Percentiles rank a stretch among this genome's conserved stretches.
phyloP scores from a whole-genome alignment of 495 filamentous ascomycete genomes.

The Neurospora sp. region DNA sequence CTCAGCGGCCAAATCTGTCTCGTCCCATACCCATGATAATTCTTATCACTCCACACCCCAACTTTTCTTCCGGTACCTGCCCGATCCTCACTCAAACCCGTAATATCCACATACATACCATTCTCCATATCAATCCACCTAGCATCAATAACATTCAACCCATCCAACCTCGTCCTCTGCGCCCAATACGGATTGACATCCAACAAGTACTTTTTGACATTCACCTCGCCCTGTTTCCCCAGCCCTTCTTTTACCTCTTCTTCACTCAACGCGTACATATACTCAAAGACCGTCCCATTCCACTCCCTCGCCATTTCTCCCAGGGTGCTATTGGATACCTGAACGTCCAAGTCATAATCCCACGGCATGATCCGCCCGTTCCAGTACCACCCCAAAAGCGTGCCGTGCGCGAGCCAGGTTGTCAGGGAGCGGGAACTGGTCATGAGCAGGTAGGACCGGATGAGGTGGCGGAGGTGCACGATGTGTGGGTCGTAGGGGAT shows the following conservation, averaged over 20 bases:
- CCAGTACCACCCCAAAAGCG: constrained; percentile 88
- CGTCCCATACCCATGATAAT: constrained; percentile 61
- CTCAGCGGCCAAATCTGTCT: constrained; percentile 71
- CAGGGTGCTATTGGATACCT: constrained; percentile 57
- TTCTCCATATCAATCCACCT: constrained; percentile 71
- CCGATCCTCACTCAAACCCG: constrained; percentile 63
- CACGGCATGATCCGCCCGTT: constrained; percentile 76
- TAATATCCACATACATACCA: constrained; percentile 82
- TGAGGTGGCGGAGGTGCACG: constrained; percentile 54
- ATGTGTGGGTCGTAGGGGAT: constrained; percentile 56
- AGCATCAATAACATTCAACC: constrained; percentile 75
- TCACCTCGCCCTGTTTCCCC: not conserved
- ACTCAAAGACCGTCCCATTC: constrained; percentile 53
- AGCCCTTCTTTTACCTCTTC: not conserved
- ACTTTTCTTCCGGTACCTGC: constrained; percentile 20
- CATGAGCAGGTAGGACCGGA: constrained; percentile 55
- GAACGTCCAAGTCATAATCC: constrained; percentile 84
- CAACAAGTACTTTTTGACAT: constrained; percentile 47
- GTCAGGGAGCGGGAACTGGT: constrained; percentile 54
- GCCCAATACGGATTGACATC: constrained; percentile 66
- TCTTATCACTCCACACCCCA: constrained; percentile 74
- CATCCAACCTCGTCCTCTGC: constrained; percentile 50
- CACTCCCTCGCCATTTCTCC: constrained; percentile 48
- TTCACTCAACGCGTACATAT: constrained; percentile 26
- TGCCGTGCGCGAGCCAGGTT: constrained; percentile 85